Percentiles rank a stretch among this genome's conserved stretches.
Conservation (phyloP, 129 eudicot species). For the Chrysanthemum lavandulifolium region DNA sequence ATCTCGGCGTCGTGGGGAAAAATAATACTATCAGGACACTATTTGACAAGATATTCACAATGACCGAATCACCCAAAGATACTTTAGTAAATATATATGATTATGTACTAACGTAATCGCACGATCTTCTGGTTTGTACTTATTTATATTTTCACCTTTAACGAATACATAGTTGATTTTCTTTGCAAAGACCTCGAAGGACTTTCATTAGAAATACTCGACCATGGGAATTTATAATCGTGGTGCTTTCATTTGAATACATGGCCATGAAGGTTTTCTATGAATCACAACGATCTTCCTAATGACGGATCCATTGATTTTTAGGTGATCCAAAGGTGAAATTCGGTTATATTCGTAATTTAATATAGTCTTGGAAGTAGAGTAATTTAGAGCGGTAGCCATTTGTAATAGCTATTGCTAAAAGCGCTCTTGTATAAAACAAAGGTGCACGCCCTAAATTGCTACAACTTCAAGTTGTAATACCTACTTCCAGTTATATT, state of each 20-base stretch:
- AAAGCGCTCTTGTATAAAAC: too few species aligned
- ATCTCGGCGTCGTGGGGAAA: too few species aligned
- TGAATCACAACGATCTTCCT: constrained; percentile 88
- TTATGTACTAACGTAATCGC: constrained; percentile 65
- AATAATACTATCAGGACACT: too few species aligned
- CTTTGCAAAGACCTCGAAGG: constrained; percentile 73
- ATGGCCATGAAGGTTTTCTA: background rate
- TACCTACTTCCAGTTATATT: too few species aligned
- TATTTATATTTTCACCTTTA: background rate
- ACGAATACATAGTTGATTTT: constrained; percentile 19
- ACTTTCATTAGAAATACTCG: constrained; percentile 72
- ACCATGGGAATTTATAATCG: constrained; percentile 84
- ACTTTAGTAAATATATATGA: constrained; percentile 85
- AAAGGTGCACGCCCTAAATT: too few species aligned
- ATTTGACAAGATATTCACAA: constrained; percentile 84
- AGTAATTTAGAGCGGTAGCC: too few species aligned
- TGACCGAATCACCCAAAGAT: constrained; percentile 87
- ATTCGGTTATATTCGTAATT: background rate
- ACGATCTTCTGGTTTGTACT: constrained; percentile 19
- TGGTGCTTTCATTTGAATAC: too few species aligned
- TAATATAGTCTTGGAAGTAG: background rate
- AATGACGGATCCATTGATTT: constrained; percentile 72
- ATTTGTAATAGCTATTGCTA: too few species aligned
- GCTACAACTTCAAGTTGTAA: too few species aligned
- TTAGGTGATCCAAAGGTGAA: constrained; percentile 95